These are phyloP conservation scores for Passalora sequoiae DNA, from an alignment of 2,329 filamentous ascomycete genomes.

Conservation along the genomic window DNA sequence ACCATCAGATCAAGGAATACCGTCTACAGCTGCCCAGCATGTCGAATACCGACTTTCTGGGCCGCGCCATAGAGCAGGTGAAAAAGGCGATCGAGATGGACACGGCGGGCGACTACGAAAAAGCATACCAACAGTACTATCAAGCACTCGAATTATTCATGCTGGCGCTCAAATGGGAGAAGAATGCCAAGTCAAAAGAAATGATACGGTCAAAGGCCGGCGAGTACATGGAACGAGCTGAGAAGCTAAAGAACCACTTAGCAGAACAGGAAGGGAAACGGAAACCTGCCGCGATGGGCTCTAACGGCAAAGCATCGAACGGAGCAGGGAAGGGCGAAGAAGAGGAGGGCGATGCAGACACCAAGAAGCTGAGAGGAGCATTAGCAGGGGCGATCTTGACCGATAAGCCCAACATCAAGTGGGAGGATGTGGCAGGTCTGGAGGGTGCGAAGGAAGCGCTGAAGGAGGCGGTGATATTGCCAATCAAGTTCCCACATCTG, in stretches of 20 bases:
- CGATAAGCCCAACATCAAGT: constrained; percentile 92
- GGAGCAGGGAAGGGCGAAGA: constrained; percentile 62
- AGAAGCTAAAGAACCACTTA: constrained; percentile 93
- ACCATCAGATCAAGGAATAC: no score
- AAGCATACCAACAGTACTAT: constrained; percentile 95
- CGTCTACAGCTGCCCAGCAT: no score
- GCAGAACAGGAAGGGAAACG: constrained; percentile 64
- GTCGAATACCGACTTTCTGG: constrained; percentile 96
- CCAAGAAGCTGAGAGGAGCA: constrained; percentile 89
- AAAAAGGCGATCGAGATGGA: constrained; percentile 97
- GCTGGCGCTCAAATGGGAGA: constrained; percentile 99
- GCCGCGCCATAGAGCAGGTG: constrained; percentile 91
- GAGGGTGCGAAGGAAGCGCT: constrained; percentile 93
- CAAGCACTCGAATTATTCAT: constrained; percentile 95
- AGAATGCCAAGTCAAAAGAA: constrained; percentile 93
- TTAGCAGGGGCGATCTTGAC: constrained; percentile 87
- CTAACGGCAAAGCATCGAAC: constrained; percentile 62
- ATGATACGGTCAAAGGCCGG: constrained; percentile 93
- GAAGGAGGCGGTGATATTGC: constrained; percentile 94
- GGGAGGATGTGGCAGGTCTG: constrained; percentile 95
- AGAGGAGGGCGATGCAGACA: constrained; percentile 69
- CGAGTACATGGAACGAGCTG: constrained; percentile 97
- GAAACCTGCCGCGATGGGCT: constrained; percentile 66
- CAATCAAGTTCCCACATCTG: constrained; percentile 95
- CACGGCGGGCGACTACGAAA: constrained; percentile 92